Conservation (phyloP, 306 rosid genomes). For the Castanea crenata region DNA sequence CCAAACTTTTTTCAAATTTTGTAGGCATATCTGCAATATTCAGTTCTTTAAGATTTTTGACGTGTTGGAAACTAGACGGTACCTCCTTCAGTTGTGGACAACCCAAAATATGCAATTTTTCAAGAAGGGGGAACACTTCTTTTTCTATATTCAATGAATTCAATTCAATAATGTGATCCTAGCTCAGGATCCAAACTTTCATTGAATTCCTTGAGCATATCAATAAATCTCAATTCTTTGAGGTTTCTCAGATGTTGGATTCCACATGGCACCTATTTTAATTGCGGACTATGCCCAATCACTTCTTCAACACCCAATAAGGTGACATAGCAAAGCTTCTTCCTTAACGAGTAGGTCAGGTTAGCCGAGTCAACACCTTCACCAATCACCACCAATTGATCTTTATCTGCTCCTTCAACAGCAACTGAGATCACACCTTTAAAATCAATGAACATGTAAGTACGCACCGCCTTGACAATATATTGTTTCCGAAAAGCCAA, state of each 20-base stretch:
- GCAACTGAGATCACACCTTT: slow-evolving; percentile 41
- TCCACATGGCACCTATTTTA: not conserved
- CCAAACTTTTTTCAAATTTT: no score
- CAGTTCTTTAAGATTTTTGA: no score
- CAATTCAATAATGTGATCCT: not conserved
- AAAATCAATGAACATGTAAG: not conserved
- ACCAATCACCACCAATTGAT: slow-evolving; percentile 32
- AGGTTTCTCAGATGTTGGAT: not conserved
- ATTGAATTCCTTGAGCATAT: not conserved
- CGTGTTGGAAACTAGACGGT: no score
- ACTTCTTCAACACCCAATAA: slow-evolving; percentile 13
- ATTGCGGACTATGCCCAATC: not conserved
- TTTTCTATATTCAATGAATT: no score
- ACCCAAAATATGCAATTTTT: no score
- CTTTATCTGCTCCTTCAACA: slow-evolving; percentile 25
- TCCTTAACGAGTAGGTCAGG: slow-evolving; percentile 7
- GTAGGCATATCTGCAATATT: no score
- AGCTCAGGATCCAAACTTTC: not conserved
- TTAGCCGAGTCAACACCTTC: slow-evolving; percentile 11
- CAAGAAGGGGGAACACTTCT: no score
- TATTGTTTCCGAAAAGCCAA: no score
- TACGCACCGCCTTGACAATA: not conserved
- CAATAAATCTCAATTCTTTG: not conserved
- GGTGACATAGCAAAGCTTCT: slow-evolving; percentile 8
- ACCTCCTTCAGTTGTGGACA: no score